Percentiles rank a stretch among this genome's conserved stretches.
These are phyloP conservation scores for Mycena capillaripes DNA, from an alignment of 768 basidiomycete genomes.

Conservation along the genomic window DNA sequence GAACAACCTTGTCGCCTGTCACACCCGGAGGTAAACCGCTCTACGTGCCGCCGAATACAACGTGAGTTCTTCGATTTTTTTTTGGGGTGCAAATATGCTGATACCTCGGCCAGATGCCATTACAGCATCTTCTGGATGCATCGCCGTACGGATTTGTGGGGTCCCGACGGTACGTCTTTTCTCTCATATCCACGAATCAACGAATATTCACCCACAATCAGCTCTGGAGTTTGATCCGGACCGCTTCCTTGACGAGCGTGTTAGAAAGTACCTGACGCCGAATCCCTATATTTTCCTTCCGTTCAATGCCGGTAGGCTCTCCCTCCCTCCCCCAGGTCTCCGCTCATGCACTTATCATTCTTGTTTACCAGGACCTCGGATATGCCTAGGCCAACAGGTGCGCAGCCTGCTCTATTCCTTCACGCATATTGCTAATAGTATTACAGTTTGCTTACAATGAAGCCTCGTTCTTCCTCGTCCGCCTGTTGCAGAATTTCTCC, in stretches of 20 bases:
- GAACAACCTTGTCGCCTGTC: conserved; percentile 12
- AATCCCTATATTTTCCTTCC: conserved; percentile 64
- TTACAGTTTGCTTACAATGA: conserved; percentile 24
- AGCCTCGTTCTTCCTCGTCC: conserved; percentile 28
- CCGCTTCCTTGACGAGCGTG: conserved; percentile 58
- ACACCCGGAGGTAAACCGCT: conserved; percentile 39
- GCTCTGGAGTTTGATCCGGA: conserved; percentile 60
- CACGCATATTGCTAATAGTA: not conserved
- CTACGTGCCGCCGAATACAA: conserved; percentile 46
- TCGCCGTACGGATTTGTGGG: conserved; percentile 58
- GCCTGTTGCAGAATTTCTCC: conserved; percentile 13
- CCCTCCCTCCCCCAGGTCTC: not conserved
- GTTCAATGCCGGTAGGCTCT: conserved; percentile 52
- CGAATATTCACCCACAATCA: conserved; percentile 28
- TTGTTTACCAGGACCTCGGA: not conserved
- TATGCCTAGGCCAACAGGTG: conserved; percentile 43
- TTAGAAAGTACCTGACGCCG: conserved; percentile 55
- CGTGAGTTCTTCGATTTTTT: conserved; percentile 27
- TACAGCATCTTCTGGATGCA: conserved; percentile 58
- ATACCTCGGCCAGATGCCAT: conserved; percentile 16
- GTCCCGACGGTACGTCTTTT: conserved; percentile 54
- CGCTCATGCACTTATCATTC: too few relatives aligned
- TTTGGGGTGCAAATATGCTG: too few relatives aligned
- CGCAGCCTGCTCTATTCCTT: not conserved
- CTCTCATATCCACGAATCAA: too few relatives aligned